Base-by-base conservation (phyloP, 306 rosid species). In the Castanospermum australe region DNA sequence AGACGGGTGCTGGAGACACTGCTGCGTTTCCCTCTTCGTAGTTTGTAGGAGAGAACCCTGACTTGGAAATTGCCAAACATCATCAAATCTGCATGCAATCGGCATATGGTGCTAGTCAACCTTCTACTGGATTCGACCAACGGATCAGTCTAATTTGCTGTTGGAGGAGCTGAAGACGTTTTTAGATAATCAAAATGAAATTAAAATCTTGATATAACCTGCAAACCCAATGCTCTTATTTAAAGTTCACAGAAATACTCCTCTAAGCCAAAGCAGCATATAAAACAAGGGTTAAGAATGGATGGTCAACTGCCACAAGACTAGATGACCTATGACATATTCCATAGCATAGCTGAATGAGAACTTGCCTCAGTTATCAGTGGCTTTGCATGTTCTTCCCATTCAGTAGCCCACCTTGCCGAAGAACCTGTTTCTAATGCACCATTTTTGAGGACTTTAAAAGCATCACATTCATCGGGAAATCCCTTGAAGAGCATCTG, bases 311-410 rank as follows among this genome's bases (percentile, higher is more conserved):
- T 8, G 24, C 32, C 30, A 20, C 20, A n/a, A 50, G n/a, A 56
- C 17, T 25, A 45, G 73, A 47, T 61, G 55, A 32, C 17, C 15
- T 35, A 59, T 48, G 67, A 77, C 44, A 48, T n/a, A 24, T 20
- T 50, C 62, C 65, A 82, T 42, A 73, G 54, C 13, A 68, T 44
- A 79, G 64, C 22, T 68, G 36, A 63, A 75, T 55, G 39, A 78
- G 39, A 78, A 81, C 91, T 86, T 87, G 80, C 99, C 99, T 94
- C 77, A 4, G 79, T 77, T 88, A 94, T 86, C 56, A 94, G 76
- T 15, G 91, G 92, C 83, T 92, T 92, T 69, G 97, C 99, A 82
- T 92, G 91, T 56, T 88, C 90, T 79, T 92, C 98, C 98, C 99
- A 94, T 82, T 88, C 99, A 25, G 89, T 76, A 81, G 85, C 71